Base-by-base conservation (phyloP, 179 eudicot genomes). In the Spergularia azorica region DNA sequence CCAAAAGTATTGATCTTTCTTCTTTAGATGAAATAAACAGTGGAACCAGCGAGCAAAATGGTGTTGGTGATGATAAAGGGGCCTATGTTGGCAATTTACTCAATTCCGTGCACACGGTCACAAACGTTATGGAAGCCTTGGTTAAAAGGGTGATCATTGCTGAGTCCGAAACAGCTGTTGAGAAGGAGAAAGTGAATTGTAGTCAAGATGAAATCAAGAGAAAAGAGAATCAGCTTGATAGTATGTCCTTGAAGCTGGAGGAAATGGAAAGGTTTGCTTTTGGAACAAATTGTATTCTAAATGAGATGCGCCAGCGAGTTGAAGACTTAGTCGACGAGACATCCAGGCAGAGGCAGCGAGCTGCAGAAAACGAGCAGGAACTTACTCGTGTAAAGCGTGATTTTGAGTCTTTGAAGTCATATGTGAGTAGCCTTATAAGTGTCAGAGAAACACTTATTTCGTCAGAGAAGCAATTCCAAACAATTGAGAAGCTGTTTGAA, bases 361-460 rank as follows among this genome's bases (percentile, higher is more conserved):
- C 98, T 70, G 77, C 94, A 6, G 98, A 94, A 78, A 94, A 94
- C 65, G 98, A 92, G 76, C 89, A 89, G 81, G 98, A 94, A 80
- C 94, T 94, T 79, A 82, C 84, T 75, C 92, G 98, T 60, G 92
- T 94, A 50, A 94, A 94, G 87, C 86, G 79, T 62, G 98, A 94
- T 82, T 94, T 94, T 75, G 98, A 94, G 75, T 90, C 93, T 38
- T 80, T 94, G 83, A 94, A 92, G 82, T 89, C 98, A 21, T 94
- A 92, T 86, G 98, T 94, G 73, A 92, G 90, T 71, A 89, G 94
- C 83, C 94, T 94, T 76, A 94, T 90, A 74, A 94, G 88, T 77
- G 98, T 92, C 55, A 87, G 97, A 82, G 98, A 94, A 85, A 94
- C 97, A 73, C 95, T 94, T 60, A 85, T 94, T 80, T 92, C 97